Evolutionary conservation across 2,329 filamentous ascomycete genomes (phyloP), one percentile per base, ranked within the genome.

Genomic region (Nothomitra cinnamomea): DNA sequence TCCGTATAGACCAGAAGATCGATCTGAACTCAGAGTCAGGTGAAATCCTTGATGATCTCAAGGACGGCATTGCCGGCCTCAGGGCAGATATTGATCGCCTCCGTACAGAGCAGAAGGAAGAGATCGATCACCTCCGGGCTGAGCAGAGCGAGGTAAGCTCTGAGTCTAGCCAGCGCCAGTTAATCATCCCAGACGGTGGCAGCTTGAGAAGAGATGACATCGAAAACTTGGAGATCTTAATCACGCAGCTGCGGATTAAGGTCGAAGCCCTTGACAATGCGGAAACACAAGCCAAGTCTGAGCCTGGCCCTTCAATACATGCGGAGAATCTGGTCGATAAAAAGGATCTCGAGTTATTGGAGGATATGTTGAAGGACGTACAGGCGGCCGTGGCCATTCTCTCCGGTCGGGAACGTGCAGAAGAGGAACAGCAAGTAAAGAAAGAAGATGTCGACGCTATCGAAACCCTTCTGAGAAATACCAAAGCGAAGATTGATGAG

Each of bases 391-490:
- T 85, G n/a, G 69, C 74, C 54, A 69, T 69, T 24, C 63, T 78
- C 56, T 61, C 73, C 60, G 60, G 73, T 59, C 64, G 70, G n/a
- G 53, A 66, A 55, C 10, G 58, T 55, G 51, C 57, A 52, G 57
- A 59, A 10, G 63, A 69, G 13, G 72, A 76, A 49, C 79, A 80
- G 38, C 65, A 73, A 1, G 81, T 83, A 4, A 80, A 75, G 32
- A 86, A 86, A 63, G 87, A 95, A 59, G 89, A 96, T 60, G 86
- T 89, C 0, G 80, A 90, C 57, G 87, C 87, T 10, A 89, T 96
- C 55, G 90, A 95, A 66, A 94, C 85, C 0, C 80, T 96, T 50
- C 74, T 96, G 12, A 80, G 84, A 42, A 95, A 94, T 64, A 89
- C 88, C 32, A 95, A 95, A 65, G 80, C 83, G 3, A 85, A 85